Conservation (phyloP, 1,139 yeast genomes). For the Diutina pseudorugosa region DNA sequence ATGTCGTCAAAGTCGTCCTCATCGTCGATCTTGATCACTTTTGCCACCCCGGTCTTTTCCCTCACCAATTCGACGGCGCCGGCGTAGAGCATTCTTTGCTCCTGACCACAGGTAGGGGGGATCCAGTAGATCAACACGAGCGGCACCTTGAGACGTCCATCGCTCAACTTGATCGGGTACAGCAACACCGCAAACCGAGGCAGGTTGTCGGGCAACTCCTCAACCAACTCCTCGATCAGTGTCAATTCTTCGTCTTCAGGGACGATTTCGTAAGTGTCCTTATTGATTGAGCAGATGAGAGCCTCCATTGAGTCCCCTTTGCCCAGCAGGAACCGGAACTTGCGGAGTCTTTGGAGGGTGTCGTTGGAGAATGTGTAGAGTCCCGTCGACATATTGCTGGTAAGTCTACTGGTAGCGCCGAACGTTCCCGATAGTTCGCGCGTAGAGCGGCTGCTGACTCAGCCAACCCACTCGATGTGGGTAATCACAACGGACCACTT, state of each 20-base stretch:
- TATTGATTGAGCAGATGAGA: conserved; percentile 44
- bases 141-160: conserved; percentile 67
- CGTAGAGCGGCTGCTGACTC: not conserved
- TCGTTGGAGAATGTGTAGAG: conserved; percentile 56
- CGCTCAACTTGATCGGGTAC: conserved; percentile 57
- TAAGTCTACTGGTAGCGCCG: not conserved
- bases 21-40: conserved; percentile 42
- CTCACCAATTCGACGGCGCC: conserved; percentile 77
- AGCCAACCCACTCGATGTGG: not conserved
- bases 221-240: conserved; percentile 48
- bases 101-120: conserved; percentile 75
- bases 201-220: conserved; percentile 69
- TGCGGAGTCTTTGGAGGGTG: conserved; percentile 48
- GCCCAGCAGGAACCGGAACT: conserved; percentile 62
- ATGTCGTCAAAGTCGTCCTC: conserved; percentile 52
- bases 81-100: conserved; percentile 75
- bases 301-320: conserved; percentile 57
- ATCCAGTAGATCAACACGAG: conserved; percentile 73
- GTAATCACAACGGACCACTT: not conserved
- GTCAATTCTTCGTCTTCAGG: conserved; percentile 34
- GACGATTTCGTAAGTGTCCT: conserved; percentile 42
- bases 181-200: conserved; percentile 71
- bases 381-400: not conserved
- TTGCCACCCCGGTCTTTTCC: conserved; percentile 62
- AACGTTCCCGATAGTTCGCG: not conserved